Evolutionary conservation across 2,329 filamentous ascomycete genomes (phyloP).

Genomic region (Magnaporthiopsis incrustans): DNA sequence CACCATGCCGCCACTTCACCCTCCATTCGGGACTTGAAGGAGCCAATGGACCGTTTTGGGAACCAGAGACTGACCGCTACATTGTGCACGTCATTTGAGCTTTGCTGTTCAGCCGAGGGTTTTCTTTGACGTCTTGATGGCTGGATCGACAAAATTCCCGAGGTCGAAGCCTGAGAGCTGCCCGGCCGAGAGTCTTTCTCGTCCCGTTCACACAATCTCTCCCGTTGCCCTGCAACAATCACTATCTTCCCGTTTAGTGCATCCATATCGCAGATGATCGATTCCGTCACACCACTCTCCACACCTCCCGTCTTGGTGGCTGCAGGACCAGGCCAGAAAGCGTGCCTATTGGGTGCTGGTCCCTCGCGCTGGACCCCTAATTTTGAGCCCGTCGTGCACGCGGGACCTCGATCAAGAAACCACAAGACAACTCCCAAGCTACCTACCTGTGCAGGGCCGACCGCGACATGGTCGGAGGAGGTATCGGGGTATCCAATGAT

Average conservation of each 20-base stretch:
- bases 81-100: neutral
- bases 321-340: neutral
- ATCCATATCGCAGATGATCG: neutral
- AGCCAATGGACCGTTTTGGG: too few relatives aligned
- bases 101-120: too few relatives aligned
- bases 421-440: neutral
- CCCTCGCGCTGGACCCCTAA: neutral
- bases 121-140: too few relatives aligned
- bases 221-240: too few relatives aligned
- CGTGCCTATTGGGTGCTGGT: neutral
- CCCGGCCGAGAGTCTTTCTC: too few relatives aligned
- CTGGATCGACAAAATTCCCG: too few relatives aligned
- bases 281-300: neutral
- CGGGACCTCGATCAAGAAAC: neutral
- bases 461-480: too few relatives aligned
- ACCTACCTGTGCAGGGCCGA: neutral
- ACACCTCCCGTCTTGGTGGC: neutral
- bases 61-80: neutral
- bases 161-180: neutral
- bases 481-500: neutral
- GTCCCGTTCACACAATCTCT: too few relatives aligned
- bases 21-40: neutral
- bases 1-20: neutral
- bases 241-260: neutral
- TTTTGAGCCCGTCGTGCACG: neutral